Percentiles rank a stretch among this genome's conserved stretches.
Conservation (phyloP, 2,329 filamentous ascomycete species). For the Talaromyces sp. region DNA sequence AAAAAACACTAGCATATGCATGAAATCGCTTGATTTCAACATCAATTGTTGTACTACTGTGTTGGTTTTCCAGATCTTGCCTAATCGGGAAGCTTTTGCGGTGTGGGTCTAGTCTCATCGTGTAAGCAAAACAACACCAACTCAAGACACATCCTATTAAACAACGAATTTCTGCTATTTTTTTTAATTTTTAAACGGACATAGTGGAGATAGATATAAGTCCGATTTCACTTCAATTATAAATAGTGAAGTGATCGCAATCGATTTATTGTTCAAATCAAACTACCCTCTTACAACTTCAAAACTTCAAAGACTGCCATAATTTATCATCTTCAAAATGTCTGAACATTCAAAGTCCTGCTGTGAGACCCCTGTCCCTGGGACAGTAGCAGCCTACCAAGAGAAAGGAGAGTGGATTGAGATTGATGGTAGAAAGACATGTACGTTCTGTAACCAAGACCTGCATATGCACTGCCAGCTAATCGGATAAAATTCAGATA, state of each 20-base stretch:
- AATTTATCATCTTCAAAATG: not conserved
- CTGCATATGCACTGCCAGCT: not conserved
- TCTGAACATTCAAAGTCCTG: conserved; percentile 7
- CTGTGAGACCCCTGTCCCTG: conserved; percentile 6
- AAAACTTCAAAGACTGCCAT: not conserved
- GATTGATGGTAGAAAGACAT: conserved; percentile 2
- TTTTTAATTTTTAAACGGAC: not conserved
- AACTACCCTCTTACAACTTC: not conserved
- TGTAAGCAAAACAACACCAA: not conserved
- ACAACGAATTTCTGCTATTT: not conserved
- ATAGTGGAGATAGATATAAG: not conserved
- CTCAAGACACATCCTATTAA: not conserved
- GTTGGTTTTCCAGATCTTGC: not conserved
- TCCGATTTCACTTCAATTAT: not conserved
- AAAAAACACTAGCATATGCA: not conserved
- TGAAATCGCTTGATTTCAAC: too few species aligned
- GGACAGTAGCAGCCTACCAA: not conserved
- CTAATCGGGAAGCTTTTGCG: not conserved
- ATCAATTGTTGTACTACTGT: not conserved
- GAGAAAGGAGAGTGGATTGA: conserved; percentile 5
- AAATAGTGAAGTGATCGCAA: not conserved
- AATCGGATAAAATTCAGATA: not conserved
- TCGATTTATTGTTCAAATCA: not conserved
- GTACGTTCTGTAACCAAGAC: not conserved
- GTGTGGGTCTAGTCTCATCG: not conserved